Conservation (phyloP, 768 basidiomycete species). For the Neoboletus magnificus region DNA sequence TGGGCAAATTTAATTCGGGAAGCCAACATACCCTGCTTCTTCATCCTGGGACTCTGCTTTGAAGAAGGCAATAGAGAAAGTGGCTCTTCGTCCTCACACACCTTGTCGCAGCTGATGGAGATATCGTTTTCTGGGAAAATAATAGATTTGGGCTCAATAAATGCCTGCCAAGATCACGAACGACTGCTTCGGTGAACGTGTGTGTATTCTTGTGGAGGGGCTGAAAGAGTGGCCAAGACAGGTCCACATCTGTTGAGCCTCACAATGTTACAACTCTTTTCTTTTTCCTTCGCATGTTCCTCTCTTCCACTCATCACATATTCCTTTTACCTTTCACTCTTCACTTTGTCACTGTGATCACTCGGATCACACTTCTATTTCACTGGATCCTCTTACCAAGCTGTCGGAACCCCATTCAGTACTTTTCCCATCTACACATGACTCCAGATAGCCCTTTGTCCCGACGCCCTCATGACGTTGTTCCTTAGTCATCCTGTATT, state of each 20-base stretch:
- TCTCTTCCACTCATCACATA: too few species aligned
- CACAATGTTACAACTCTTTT: too few species aligned
- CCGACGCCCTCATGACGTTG: too few species aligned
- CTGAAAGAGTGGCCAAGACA: slow-evolving; percentile 69
- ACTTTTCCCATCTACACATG: too few species aligned
- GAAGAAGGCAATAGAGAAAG: slow-evolving; percentile 59
- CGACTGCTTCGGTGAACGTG: slow-evolving; percentile 53
- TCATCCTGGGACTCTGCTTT: slow-evolving; percentile 53
- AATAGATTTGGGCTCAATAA: slow-evolving; percentile 50
- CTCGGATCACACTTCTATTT: too few species aligned
- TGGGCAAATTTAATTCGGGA: slow-evolving; percentile 77
- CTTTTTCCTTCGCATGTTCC: too few species aligned
- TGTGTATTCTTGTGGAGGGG: slow-evolving; percentile 57
- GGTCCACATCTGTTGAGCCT: slow-evolving; percentile 50
- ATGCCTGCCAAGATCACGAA: slow-evolving; percentile 66
- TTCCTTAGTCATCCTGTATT: too few species aligned
- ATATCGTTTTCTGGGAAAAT: slow-evolving; percentile 19
- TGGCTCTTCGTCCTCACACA: slow-evolving; percentile 27
- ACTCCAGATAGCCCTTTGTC: too few species aligned
- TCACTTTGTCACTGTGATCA: too few species aligned
- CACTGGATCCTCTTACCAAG: too few species aligned
- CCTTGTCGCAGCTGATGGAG: slow-evolving; percentile 22
- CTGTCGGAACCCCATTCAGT: too few species aligned
- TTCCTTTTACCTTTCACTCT: too few species aligned
- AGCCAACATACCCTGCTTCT: slow-evolving; percentile 67